Conservation (phyloP, 2,329 filamentous ascomycete genomes). For the Stachybotrys chartarum region DNA sequence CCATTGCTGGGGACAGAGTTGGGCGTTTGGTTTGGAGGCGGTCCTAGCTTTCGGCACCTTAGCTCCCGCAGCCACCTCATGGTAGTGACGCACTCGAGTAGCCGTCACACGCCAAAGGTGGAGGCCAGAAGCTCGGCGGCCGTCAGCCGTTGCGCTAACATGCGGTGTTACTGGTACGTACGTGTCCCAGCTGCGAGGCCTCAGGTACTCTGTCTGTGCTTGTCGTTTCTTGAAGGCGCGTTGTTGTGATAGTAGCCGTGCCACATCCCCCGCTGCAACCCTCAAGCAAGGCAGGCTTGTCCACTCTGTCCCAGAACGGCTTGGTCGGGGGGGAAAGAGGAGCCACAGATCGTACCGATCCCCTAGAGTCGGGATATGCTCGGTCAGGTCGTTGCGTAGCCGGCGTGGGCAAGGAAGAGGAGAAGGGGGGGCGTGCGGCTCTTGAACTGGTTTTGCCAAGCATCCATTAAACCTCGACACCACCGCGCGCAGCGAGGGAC, state of each 20-base stretch:
- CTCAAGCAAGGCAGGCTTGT: background rate
- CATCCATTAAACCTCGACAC: background rate
- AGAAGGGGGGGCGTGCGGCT: no score
- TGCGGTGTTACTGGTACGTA: no score
- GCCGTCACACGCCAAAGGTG: background rate
- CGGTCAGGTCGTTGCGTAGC: background rate
- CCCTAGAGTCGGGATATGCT: background rate
- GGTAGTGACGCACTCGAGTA: background rate
- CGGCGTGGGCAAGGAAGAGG: background rate
- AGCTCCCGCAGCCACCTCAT: background rate
- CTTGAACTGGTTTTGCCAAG: no score
- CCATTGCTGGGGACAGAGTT: background rate
- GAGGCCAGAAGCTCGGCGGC: background rate
- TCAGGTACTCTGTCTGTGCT: background rate
- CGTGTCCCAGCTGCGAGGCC: no score
- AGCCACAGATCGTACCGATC: background rate
- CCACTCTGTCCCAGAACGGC: background rate
- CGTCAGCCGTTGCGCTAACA: background rate
- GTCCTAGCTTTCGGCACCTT: background rate
- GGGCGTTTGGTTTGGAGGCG: background rate
- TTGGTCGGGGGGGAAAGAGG: background rate
- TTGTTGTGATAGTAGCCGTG: no score
- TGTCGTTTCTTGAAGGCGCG: background rate
- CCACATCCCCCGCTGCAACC: background rate
- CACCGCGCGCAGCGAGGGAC: no score